Base-by-base conservation (phyloP, 2,329 filamentous ascomycete species). In the Claviceps sp. region DNA sequence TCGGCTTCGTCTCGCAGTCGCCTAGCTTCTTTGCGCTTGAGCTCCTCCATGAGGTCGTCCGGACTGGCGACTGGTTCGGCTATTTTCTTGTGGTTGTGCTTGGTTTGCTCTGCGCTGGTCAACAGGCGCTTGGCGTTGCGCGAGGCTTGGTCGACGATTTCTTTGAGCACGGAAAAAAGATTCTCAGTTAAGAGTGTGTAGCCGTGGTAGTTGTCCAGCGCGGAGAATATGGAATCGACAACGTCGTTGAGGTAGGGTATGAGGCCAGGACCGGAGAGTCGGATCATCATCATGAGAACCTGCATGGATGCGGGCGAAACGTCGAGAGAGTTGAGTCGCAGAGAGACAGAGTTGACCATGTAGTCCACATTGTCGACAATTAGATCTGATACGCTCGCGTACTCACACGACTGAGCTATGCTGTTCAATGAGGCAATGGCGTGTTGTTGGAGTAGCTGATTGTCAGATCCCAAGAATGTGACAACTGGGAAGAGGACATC, bases 331-430 rank as follows among this genome's bases (percentile, higher is more conserved):
- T 95, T 96, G 7, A 98, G 77, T 56, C 89, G 87, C 55, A 97
- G 69, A 0, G 87, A 88, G 16, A 98, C 81, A 0, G 93, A 88
- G 62, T 97, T 97, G 55, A 97, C 84, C 68, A 98, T 86, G 65
- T 98, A 98, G 66, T 98, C 93, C 16, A 89, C 90, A 55, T 98
- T 98, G 50, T 86, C 82, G 30, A 97, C 79, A 41, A 98, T 84
- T 57, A 98, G 72, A 16, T 87, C 81, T 26, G 85, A 84, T 4
- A 91, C 85, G 59, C 76, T 82, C 0, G 63, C 56, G 61, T 97
- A 98, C 2, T 78, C 81, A 60, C 89, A 96, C 0, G 84, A 77
- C 2, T 68, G 63, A 1, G 91, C 84, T n/a, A 96, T 73, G 17
- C 82, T 80, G 61, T 96, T 93, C 14, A 98, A 74, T 39, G 87